These are phyloP conservation scores for Cucurbita ficifolia DNA, from an alignment of 306 rosid species.

Conservation along the genomic window DNA sequence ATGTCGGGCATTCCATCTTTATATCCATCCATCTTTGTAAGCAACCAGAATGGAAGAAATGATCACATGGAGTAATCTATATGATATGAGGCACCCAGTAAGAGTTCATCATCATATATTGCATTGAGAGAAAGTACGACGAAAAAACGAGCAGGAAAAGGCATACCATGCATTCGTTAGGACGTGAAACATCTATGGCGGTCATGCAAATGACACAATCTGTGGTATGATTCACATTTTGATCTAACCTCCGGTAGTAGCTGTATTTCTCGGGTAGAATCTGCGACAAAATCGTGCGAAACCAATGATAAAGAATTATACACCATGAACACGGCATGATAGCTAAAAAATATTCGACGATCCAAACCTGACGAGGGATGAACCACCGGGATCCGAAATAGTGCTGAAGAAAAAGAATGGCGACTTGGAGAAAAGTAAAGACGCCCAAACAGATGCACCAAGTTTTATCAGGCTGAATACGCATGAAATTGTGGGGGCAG, in stretches of 20 bases:
- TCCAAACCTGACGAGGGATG: slow-evolving; percentile 88
- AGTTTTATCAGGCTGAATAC: slow-evolving; percentile 55
- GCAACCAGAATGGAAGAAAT: slow-evolving; percentile 92
- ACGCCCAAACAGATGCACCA: slow-evolving; percentile 65
- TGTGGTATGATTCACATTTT: slow-evolving; percentile 36
- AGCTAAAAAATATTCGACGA: neutral
- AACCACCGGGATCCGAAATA: slow-evolving; percentile 92
- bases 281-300: slow-evolving; percentile 27
- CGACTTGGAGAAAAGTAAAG: slow-evolving; percentile 63
- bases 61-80: slow-evolving; percentile 97
- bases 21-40: slow-evolving; percentile 99
- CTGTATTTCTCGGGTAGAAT: slow-evolving; percentile 92
- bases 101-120: neutral
- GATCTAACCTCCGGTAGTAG: slow-evolving; percentile 65
- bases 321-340: neutral
- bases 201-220: slow-evolving; percentile 99
- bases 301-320: neutral
- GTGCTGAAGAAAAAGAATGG: slow-evolving; percentile 85
- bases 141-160: neutral
- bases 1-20: slow-evolving; percentile 99
- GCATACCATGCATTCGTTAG: slow-evolving; percentile 82
- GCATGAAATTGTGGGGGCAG: slow-evolving; percentile 94
- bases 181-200: slow-evolving; percentile 43
- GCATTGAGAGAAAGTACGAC: neutral
- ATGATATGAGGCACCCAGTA: slow-evolving; percentile 11